These are phyloP conservation scores for Myriangium duriaei DNA, from an alignment of 2,329 filamentous ascomycete genomes.

Conservation along the genomic window DNA sequence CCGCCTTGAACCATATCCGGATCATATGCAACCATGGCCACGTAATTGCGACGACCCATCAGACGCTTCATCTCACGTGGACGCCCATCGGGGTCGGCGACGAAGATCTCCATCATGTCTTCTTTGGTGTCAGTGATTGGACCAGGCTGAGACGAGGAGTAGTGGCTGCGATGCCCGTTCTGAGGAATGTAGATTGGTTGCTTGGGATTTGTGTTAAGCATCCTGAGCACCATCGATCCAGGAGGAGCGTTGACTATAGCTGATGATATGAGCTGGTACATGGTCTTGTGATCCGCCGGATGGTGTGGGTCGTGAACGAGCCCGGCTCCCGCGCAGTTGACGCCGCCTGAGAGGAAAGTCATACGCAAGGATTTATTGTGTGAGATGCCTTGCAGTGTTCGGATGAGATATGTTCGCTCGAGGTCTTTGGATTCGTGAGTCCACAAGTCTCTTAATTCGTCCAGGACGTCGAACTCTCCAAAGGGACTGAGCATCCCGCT, in stretches of 20 bases:
- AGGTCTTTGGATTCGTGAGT: constrained; percentile 97
- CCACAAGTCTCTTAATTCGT: constrained; percentile 94
- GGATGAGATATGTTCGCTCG: constrained; percentile 89
- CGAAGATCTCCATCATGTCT: constrained; percentile 99
- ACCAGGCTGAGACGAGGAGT: constrained; percentile 23
- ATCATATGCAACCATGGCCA: constrained; percentile 87
- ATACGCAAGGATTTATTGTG: constrained; percentile 93
- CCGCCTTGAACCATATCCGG: constrained; percentile 54
- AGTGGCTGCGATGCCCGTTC: constrained; percentile 63
- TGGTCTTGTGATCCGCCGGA: constrained; percentile 91
- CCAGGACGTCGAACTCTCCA: constrained; percentile 85
- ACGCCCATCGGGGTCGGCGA: constrained; percentile 77
- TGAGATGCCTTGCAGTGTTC: constrained; percentile 86
- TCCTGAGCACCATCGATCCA: constrained; percentile 72
- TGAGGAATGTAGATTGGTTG: constrained; percentile 80
- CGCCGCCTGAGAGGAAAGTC: constrained; percentile 88
- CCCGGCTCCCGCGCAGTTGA: constrained; percentile 83
- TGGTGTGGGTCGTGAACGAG: constrained; percentile 87
- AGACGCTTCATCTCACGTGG: constrained; percentile 69
- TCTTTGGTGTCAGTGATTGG: constrained; percentile 77
- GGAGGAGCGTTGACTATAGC: constrained; percentile 85
- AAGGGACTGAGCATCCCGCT: constrained; percentile 91
- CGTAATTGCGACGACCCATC: constrained; percentile 88
- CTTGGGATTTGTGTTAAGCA: constrained; percentile 70
- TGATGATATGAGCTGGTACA: constrained; percentile 95